Base-by-base conservation (phyloP, 768 basidiomycete species). In the Suillus decipiens region DNA sequence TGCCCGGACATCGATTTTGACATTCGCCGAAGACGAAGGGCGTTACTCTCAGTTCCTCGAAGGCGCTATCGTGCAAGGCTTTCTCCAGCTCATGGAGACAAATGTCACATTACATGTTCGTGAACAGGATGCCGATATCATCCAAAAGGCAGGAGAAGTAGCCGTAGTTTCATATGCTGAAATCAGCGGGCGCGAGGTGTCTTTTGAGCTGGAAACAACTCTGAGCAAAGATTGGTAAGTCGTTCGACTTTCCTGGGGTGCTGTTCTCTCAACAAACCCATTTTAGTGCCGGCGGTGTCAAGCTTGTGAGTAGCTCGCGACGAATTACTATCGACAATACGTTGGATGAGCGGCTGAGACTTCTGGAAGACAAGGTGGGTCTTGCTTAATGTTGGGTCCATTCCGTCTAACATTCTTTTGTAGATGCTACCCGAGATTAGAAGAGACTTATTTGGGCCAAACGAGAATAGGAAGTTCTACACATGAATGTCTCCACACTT, bases 381-480 rank as follows among this genome's bases (percentile, higher is more conserved):
- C 24, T n/a, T 3, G 3, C 56, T 28, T 12, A 19, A 41, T 22
- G 37, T 10, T 17, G 42, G 37, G 37, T 24, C 15, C 5, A 12
- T 22, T 10, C 36, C 65, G 28, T 71, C 37, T 41, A n/a, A 24
- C n/a, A 54, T 48, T 14, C 41, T 24, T 56, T 24, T 24, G 37
- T 28, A 96, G 93, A 98, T 98, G 96, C 81, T 99, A 31, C 96
- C 96, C 2, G 95, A 97, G 78, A 93, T 99, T 68, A 82, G 96
- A 68, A 82, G 82, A 66, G 90, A 95, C 69, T 81, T 98, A 51
- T 99, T 96, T 68, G 96, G 96, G 17, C 76, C 82, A 39, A 98
- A 98, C 76, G 83, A 86, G 76, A 98, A 96, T 80, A 87, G 96
- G 71, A 95, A 93, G 75, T 96, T 96, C 82, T 91, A 87, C 76